A percentile compares a stretch with the other conserved stretches of the same genome.
These are phyloP conservation scores for Eragrostis tef DNA, from an alignment of 202 grass and related monocot genomes.

Conservation along the genomic window DNA sequence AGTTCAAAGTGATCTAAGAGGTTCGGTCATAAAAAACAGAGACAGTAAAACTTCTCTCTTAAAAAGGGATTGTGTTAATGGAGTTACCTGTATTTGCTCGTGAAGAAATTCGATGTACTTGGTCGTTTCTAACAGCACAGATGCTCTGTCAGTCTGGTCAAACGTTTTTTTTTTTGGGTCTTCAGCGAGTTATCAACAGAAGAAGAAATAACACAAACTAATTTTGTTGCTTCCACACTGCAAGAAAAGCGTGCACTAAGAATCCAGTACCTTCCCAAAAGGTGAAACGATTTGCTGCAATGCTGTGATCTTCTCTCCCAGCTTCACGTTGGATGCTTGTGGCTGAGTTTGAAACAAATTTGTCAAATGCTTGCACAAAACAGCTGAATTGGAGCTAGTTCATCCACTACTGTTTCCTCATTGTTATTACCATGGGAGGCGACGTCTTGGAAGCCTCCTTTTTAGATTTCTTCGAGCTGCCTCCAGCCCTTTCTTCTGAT, in stretches of 20 bases:
- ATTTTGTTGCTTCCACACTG: background rate
- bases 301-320: conserved; percentile 67
- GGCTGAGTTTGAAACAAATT: conserved; percentile 45
- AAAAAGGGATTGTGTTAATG: conserved; percentile 4
- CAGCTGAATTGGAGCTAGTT: background rate
- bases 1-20: background rate
- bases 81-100: conserved; percentile 67
- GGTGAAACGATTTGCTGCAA: conserved; percentile 78
- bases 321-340: conserved; percentile 59
- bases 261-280: conserved; percentile 73
- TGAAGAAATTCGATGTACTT: conserved; percentile 75
- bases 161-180: background rate
- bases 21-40: no score
- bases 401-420: no score
- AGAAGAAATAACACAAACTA: conserved; percentile 1
- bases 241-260: conserved; percentile 17
- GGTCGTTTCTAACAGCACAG: conserved; percentile 74
- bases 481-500: conserved; percentile 51
- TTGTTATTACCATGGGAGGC: conserved; percentile 48
- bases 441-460: conserved; percentile 42
- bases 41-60: no score
- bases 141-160: conserved; percentile 76
- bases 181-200: conserved; percentile 10
- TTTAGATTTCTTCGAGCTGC: conserved; percentile 57
- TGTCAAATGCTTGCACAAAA: conserved; percentile 14